Evolutionary conservation across 176 grass and related monocot species (phyloP).

Genomic region (Triticum dicoccoides): DNA sequence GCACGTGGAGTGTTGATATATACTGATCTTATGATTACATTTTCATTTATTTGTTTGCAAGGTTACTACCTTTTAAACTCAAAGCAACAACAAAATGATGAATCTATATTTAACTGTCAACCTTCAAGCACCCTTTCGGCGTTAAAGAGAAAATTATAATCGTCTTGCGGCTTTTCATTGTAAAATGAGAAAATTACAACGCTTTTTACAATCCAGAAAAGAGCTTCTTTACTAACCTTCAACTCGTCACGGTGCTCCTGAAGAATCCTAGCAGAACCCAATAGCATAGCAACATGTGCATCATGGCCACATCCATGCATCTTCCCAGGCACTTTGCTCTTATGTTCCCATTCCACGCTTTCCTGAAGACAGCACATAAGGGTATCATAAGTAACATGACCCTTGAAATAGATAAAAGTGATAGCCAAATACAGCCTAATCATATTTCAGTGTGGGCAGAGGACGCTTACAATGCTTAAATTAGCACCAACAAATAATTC

Average conservation of each 20-base stretch:
- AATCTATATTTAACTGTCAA: conserved; percentile 13
- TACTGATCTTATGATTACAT: not conserved
- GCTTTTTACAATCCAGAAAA: not conserved
- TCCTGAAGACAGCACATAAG: conserved; percentile 51
- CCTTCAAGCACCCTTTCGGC: not conserved
- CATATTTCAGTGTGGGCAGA: not conserved
- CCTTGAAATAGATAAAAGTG: conserved; percentile 24
- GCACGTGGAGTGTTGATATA: not conserved
- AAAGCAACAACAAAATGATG: not conserved
- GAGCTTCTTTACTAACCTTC: conserved; percentile 49
- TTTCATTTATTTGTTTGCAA: not conserved
- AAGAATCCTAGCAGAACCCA: conserved; percentile 97
- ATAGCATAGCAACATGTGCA: conserved; percentile 79
- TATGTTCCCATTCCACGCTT: conserved; percentile 94
- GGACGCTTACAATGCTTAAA: not conserved
- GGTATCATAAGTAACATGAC: conserved; percentile 23
- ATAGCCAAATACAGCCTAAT: not conserved
- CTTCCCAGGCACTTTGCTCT: conserved; percentile 92
- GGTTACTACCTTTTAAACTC: not conserved
- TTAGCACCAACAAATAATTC: not conserved
- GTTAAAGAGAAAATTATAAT: not conserved
- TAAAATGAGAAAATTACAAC: not conserved
- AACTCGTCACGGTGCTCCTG: conserved; percentile 73
- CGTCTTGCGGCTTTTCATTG: not conserved
- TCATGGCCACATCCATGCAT: conserved; percentile 99